Evolutionary conservation across 805 yeast species (phyloP).

Genomic region (Wickerhamomyces xylosicus): DNA sequence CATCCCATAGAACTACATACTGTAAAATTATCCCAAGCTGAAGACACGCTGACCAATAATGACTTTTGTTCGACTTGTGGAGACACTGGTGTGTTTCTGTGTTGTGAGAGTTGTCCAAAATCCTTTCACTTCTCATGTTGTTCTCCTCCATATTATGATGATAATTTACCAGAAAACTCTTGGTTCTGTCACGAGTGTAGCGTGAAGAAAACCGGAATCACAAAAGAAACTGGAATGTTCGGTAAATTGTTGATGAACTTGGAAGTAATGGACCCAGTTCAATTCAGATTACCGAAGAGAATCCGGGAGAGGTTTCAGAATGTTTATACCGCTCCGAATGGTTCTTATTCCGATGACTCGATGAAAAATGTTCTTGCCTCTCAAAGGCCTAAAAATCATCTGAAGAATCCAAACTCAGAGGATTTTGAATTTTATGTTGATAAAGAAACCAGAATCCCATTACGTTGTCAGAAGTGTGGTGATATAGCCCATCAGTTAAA

Average conservation of each 20-base stretch:
- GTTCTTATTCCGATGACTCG: slow-evolving; percentile 52
- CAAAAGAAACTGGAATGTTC: slow-evolving; percentile 31
- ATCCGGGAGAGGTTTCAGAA: slow-evolving; percentile 66
- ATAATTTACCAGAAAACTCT: slow-evolving; percentile 68
- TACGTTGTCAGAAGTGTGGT: slow-evolving; percentile 70
- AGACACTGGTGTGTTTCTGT: slow-evolving; percentile 77
- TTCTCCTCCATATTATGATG: slow-evolving; percentile 79
- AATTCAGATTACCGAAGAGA: slow-evolving; percentile 55
- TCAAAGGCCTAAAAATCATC: slow-evolving; percentile 36
- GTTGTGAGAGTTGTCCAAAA: slow-evolving; percentile 89
- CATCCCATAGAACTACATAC: not conserved
- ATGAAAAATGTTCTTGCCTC: slow-evolving; percentile 24
- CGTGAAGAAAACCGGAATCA: slow-evolving; percentile 28
- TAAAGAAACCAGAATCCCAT: slow-evolving; percentile 49
- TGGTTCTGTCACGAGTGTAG: slow-evolving; percentile 84
- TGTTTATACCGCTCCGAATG: slow-evolving; percentile 54
- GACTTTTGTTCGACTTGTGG: slow-evolving; percentile 92
- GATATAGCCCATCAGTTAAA: slow-evolving; percentile 44
- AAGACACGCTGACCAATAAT: slow-evolving; percentile 44
- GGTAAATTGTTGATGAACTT: slow-evolving; percentile 48
- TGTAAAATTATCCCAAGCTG: not conserved
- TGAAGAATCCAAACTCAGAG: slow-evolving; percentile 31
- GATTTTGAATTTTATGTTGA: slow-evolving; percentile 61
- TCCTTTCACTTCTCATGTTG: slow-evolving; percentile 90
- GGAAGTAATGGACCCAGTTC: slow-evolving; percentile 52